phyloP scores from a whole-genome alignment of 805 yeast genomes.

The Lachancea meyersii region DNA sequence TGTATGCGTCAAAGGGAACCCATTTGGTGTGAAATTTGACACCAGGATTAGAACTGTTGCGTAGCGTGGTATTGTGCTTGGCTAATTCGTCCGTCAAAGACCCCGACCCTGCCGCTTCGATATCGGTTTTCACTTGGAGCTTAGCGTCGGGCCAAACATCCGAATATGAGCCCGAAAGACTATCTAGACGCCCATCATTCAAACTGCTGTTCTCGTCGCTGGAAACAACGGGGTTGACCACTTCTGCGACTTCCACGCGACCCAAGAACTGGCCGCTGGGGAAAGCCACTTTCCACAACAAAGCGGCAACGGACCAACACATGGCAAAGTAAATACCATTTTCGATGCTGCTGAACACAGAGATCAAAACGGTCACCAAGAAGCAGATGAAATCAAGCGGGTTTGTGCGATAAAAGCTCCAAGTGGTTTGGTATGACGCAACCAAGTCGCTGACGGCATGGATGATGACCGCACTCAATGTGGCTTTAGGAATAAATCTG shows the following conservation, averaged over 20 bases:
- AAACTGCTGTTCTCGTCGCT: not conserved
- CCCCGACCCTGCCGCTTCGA: not conserved
- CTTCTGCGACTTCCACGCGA: slow-evolving; percentile 62
- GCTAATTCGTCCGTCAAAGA: not conserved
- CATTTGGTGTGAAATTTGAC: slow-evolving; percentile 52
- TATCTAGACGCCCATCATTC: not conserved
- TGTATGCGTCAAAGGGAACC: slow-evolving; percentile 52
- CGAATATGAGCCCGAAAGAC: not conserved
- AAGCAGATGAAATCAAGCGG: slow-evolving; percentile 75
- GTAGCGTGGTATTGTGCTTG: no score
- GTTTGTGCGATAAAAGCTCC: slow-evolving; percentile 61
- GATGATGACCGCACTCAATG: slow-evolving; percentile 79
- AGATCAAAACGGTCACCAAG: slow-evolving; percentile 62
- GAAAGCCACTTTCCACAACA: slow-evolving; percentile 68
- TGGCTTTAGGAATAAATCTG: slow-evolving; percentile 85
- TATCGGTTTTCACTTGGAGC: not conserved
- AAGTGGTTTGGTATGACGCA: slow-evolving; percentile 60
- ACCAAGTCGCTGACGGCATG: slow-evolving; percentile 88
- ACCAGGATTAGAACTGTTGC: slow-evolving; percentile 8
- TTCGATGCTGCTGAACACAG: slow-evolving; percentile 76
- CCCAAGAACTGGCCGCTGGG: slow-evolving; percentile 84
- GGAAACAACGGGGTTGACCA: slow-evolving; percentile 32
- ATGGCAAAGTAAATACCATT: slow-evolving; percentile 87
- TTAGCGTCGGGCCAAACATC: not conserved
- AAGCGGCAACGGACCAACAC: slow-evolving; percentile 70